Base-by-base conservation (phyloP, 495 filamentous ascomycete genomes). In the Hypoxylon cercidicola region DNA sequence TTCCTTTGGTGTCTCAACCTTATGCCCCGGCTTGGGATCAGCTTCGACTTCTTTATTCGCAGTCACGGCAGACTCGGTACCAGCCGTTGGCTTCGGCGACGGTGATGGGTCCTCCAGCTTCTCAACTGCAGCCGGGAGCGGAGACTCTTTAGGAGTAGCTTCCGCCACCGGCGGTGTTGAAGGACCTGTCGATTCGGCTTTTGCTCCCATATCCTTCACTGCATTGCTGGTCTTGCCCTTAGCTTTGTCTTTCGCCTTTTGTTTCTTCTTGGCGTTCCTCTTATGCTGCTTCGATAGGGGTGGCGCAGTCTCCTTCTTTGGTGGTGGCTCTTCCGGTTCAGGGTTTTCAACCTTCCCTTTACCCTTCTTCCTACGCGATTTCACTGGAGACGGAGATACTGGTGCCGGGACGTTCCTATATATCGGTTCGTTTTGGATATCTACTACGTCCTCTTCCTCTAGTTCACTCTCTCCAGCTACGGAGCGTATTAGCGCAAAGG, bases 121-220 rank as follows among this genome's bases (percentile, higher is more conserved):
- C 20, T 66, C 60, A 53, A 35, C 43, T 20, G 48, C 30, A 15
- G 51, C 47, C 32, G 52, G 9, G 41, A 43, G 58, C 39, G 64
- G 35, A 10, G 62, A 40, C 25, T 72, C 63, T 44, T 72, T 30
- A 28, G 64, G 47, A 28, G 43, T 25, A 18, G 52, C 62, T 34
- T 56, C 23, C 37, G 48, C 56, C 54, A 41, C 35, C 32, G 39
- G 47, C 13, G 60, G 49, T 18, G 57, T 51, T 34, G 56, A 7
- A 16, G 71, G 28, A 54, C 61, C 54, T 23, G 66, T 58, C 45
- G 69, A 61, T 50, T 69, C 64, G 25, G 60, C 34, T 60, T 75
- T 78, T 25, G 46, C 41, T 46, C 74, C 73, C 53, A 70, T 68
- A 40, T 62, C 69, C 62, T 75, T 72, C 44, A 48, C 58, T 5